Percentiles rank a stretch among this genome's conserved stretches.
Evolutionary conservation across 2,329 filamentous ascomycete genomes (phyloP).

Genomic region (Colletotrichum sojae): DNA sequence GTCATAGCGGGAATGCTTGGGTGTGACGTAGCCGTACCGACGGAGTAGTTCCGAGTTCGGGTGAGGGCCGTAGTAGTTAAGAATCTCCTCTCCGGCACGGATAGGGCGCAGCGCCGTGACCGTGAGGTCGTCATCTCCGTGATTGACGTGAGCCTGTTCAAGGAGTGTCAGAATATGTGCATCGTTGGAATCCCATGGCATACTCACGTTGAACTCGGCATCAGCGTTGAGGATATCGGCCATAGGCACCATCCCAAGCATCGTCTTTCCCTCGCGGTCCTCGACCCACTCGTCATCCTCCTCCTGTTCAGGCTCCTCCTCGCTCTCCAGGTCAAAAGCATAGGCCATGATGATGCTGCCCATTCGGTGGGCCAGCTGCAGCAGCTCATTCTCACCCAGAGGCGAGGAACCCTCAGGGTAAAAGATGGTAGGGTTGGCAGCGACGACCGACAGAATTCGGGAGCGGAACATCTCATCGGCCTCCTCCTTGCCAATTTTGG

Average conservation of each 20-base stretch:
- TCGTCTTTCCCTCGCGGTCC: conserved; percentile 68
- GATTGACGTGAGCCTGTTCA: conserved; percentile 66
- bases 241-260: conserved; percentile 91
- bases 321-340: conserved; percentile 82
- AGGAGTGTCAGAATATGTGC: background rate
- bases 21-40: conserved; percentile 89
- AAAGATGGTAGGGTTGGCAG: conserved; percentile 62
- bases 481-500: conserved; percentile 81
- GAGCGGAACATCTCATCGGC: conserved; percentile 79
- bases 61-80: conserved; percentile 91
- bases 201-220: conserved; percentile 83
- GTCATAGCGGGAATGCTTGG: conserved; percentile 83
- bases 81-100: conserved; percentile 79
- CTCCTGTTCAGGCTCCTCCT: conserved; percentile 71
- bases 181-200: too few relatives aligned
- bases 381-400: conserved; percentile 60
- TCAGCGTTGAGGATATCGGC: conserved; percentile 93
- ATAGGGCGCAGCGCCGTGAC: conserved; percentile 82
- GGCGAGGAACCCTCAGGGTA: conserved; percentile 52
- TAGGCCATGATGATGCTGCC: conserved; percentile 94
- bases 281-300: conserved; percentile 74
- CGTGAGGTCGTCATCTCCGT: conserved; percentile 69
- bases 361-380: conserved; percentile 79
- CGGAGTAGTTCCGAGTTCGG: conserved; percentile 86
- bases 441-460: conserved; percentile 66